phyloP scores from a whole-genome alignment of 2,329 filamentous ascomycete species.

The Pestalotiopsis sp. region DNA sequence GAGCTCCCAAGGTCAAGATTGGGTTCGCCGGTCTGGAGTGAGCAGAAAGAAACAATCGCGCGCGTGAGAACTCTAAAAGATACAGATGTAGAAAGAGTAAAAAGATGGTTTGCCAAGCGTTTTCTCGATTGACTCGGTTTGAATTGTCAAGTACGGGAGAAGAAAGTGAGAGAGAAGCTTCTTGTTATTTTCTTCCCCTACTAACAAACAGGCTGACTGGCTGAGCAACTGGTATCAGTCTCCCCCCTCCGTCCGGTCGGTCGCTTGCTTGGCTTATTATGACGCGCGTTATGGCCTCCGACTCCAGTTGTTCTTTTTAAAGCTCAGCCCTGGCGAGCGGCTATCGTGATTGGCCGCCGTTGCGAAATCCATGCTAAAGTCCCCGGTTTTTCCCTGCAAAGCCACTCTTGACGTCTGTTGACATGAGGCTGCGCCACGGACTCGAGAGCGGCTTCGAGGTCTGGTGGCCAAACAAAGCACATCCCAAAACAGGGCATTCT shows the following conservation, averaged over 20 bases:
- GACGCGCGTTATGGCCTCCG: slow-evolving; percentile 17
- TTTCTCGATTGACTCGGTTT: not conserved
- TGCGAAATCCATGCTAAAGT: not conserved
- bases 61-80: not conserved
- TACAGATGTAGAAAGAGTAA: not conserved
- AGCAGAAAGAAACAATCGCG: not conserved
- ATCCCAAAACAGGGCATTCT: not conserved
- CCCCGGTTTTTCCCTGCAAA: slow-evolving; percentile 8
- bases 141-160: not conserved
- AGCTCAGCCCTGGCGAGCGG: slow-evolving; percentile 14
- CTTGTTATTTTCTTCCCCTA: not conserved
- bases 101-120: not conserved
- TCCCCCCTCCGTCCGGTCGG: not conserved
- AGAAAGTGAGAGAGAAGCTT: not conserved
- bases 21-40: not conserved
- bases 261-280: slow-evolving; percentile 5
- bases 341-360: not conserved
- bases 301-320: slow-evolving; percentile 14
- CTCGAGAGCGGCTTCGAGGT: not conserved
- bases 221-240: not conserved
- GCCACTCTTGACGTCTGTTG: slow-evolving; percentile 1
- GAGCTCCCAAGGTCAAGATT: not conserved
- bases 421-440: slow-evolving; percentile 8
- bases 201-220: slow-evolving; percentile 6
- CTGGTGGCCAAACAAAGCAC: not conserved